A percentile compares a stretch with the other conserved stretches of the same genome.
Conservation (phyloP, 2,329 filamentous ascomycete genomes). For the Zasmidium cellare region DNA sequence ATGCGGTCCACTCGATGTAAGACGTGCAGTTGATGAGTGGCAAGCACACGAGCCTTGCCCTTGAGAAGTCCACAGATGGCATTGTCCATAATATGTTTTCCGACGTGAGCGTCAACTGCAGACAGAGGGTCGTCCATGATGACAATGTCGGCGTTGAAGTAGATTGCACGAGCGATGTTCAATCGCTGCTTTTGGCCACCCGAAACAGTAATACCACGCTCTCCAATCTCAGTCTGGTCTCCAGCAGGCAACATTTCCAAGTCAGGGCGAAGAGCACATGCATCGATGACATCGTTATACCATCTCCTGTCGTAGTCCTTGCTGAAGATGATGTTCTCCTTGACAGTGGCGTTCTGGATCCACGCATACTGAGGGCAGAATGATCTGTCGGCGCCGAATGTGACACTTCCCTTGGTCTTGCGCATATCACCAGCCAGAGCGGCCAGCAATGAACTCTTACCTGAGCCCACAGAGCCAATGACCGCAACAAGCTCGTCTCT, state of each 20-base stretch:
- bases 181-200: slow-evolving; percentile 93
- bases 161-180: slow-evolving; percentile 82
- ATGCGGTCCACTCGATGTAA: slow-evolving; percentile 88
- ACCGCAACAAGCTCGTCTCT: slow-evolving; percentile 77
- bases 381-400: slow-evolving; percentile 75
- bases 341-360: slow-evolving; percentile 90
- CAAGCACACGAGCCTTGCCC: slow-evolving; percentile 85
- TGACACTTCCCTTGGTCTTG: slow-evolving; percentile 71
- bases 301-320: slow-evolving; percentile 70
- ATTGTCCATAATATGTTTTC: slow-evolving; percentile 80
- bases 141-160: slow-evolving; percentile 63
- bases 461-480: slow-evolving; percentile 87
- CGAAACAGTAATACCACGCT: slow-evolving; percentile 91
- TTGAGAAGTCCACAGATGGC: slow-evolving; percentile 87
- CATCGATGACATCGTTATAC: slow-evolving; percentile 82
- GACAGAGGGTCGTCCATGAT: slow-evolving; percentile 66
- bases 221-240: slow-evolving; percentile 89
- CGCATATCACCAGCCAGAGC: slow-evolving; percentile 94
- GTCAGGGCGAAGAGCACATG: slow-evolving; percentile 82
- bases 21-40: slow-evolving; percentile 94
- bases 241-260: slow-evolving; percentile 90
- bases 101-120: slow-evolving; percentile 59
- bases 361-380: slow-evolving; percentile 97
- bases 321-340: slow-evolving; percentile 88
- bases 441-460: slow-evolving; percentile 85